These are phyloP conservation scores for Bonia amplexicaulis DNA, from an alignment of 176 grass and related monocot species.

Conservation along the genomic window DNA sequence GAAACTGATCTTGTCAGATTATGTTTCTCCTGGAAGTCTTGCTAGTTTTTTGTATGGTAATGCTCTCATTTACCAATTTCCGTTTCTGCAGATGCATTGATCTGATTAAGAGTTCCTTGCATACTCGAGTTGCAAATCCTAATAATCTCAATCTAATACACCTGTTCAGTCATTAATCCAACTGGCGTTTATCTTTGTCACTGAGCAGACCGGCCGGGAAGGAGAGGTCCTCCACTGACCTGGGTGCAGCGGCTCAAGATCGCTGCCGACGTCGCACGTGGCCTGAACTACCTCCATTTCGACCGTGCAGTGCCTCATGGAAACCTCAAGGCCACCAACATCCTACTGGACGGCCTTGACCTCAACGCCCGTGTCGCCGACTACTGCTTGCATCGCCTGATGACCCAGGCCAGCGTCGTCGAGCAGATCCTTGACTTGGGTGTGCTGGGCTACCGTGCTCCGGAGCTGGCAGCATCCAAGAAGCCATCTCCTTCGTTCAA, in stretches of 20 bases:
- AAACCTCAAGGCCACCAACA: conserved; percentile 92
- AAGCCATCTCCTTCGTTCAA: conserved; percentile 91
- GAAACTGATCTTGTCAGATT: conserved; percentile 93
- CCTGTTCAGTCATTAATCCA: background rate
- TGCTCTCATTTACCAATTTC: background rate
- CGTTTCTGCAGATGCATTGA: background rate
- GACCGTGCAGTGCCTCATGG: conserved; percentile 91
- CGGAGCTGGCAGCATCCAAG: conserved; percentile 74
- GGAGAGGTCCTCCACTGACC: conserved; percentile 79
- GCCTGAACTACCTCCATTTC: conserved; percentile 98
- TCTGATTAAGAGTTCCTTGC: background rate
- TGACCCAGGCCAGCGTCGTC: conserved; percentile 58
- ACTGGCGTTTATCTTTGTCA: background rate
- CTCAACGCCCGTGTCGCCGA: conserved; percentile 74
- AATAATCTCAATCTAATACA: background rate
- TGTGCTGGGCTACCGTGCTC: conserved; percentile 81
- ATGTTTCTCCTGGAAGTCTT: conserved; percentile 81
- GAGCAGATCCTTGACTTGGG: conserved; percentile 86
- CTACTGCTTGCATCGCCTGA: conserved; percentile 92
- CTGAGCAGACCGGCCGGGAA: conserved; percentile 65
- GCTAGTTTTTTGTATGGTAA: conserved; percentile 95
- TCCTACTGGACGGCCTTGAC: conserved; percentile 83
- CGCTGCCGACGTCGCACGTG: conserved; percentile 66
- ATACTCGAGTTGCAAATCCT: background rate
- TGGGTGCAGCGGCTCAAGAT: conserved; percentile 94